These are phyloP conservation scores for Blastobotrys illinoisensis DNA, from an alignment of 1,139 yeast species.

Conservation along the genomic window DNA sequence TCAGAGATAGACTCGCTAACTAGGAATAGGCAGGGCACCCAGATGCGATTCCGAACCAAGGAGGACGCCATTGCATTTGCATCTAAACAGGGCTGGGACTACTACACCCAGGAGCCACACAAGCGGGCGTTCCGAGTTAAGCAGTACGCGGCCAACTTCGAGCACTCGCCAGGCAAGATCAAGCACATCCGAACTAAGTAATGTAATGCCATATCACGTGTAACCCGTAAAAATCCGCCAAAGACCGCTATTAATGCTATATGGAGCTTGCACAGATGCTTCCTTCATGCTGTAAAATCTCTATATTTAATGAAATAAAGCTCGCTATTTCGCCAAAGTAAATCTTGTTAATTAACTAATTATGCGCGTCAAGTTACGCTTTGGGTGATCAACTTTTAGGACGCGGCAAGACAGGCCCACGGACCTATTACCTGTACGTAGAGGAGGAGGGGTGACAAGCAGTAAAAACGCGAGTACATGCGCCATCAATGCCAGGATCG, in stretches of 20 bases:
- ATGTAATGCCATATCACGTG: neutral
- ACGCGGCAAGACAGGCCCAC: neutral
- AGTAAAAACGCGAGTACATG: neutral
- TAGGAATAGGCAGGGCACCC: conserved; percentile 56
- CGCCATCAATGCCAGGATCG: neutral
- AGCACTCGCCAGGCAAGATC: conserved; percentile 64
- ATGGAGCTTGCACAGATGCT: too few relatives aligned
- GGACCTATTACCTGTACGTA: neutral
- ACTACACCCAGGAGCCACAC: conserved; percentile 77
- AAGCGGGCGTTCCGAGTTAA: conserved; percentile 67
- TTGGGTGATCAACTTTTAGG: neutral
- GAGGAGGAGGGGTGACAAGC: neutral
- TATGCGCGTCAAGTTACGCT: neutral
- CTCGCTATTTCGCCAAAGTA: too few relatives aligned
- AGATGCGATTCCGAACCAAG: conserved; percentile 65
- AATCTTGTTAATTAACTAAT: too few relatives aligned
- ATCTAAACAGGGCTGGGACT: conserved; percentile 79
- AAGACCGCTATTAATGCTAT: too few relatives aligned
- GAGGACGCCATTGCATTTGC: conserved; percentile 80
- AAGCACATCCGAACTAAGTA: conserved; percentile 81
- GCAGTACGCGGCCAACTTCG: conserved; percentile 68
- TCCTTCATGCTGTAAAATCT: too few relatives aligned
- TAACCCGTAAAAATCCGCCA: neutral
- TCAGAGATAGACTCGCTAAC: conserved; percentile 7
- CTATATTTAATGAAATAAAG: too few relatives aligned